phyloP scores from a whole-genome alignment of 2,329 filamentous ascomycete species.

The Zasmidium citrigriseum region DNA sequence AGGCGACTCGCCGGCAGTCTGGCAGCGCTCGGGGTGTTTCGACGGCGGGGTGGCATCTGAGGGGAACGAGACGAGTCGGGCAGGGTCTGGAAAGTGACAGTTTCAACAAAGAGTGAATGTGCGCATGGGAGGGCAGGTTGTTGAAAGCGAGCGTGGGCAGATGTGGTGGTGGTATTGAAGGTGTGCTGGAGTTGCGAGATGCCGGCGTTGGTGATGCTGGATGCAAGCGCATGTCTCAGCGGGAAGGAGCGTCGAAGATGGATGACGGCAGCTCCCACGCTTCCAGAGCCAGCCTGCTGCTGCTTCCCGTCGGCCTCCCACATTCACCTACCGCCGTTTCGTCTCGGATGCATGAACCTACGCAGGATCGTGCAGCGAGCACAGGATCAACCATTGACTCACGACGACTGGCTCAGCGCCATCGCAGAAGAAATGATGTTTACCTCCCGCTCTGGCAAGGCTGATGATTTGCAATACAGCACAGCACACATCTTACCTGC shows the following conservation, averaged over 20 bases:
- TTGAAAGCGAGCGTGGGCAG: background rate
- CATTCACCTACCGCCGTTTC: background rate
- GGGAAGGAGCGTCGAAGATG: background rate
- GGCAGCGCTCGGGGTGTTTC: slow-evolving; percentile 2
- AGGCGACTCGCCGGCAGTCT: slow-evolving; percentile 27
- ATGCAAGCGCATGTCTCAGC: background rate
- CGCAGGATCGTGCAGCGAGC: too few relatives aligned
- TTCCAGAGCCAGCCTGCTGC: background rate
- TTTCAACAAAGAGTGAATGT: background rate
- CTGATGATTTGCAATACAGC: too few relatives aligned
- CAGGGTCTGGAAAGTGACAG: background rate
- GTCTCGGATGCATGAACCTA: too few relatives aligned
- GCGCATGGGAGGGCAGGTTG: background rate
- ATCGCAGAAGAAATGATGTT: too few relatives aligned
- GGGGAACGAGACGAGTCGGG: background rate
- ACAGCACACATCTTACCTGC: too few relatives aligned
- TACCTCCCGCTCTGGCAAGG: too few relatives aligned
- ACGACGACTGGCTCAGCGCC: too few relatives aligned
- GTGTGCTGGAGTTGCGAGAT: background rate
- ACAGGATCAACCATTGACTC: too few relatives aligned
- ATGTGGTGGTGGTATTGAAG: background rate
- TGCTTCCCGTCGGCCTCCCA: background rate
- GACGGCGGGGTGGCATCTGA: slow-evolving; percentile 9
- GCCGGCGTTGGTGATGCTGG: too few relatives aligned
- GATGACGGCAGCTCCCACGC: background rate